Evolutionary conservation across 2,329 filamentous ascomycete genomes (phyloP), one percentile per base, ranked within the genome.

Genomic region (Furcasterigmium furcatum): DNA sequence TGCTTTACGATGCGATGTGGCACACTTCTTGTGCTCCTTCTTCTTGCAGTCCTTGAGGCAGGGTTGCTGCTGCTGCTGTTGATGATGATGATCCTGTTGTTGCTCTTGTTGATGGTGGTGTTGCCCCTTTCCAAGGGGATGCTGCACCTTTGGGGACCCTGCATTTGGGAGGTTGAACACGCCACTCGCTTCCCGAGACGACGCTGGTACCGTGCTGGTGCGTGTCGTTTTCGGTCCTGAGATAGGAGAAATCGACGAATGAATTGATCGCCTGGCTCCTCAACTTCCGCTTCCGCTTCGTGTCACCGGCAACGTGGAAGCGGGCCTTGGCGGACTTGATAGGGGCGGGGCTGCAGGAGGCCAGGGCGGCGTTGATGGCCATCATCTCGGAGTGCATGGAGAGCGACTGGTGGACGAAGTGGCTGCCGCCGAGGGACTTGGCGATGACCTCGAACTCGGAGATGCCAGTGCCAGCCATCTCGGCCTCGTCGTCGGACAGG

Each of bases 361-460:
- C 61, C 43, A 77, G 67, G 36, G 73, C 73, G 22, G 69, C 71
- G 54, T 72, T 68, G 55, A 79, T 74, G 22, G 74, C 74, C 72
- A 77, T 77, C 73, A 77, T 78, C 64, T 78, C 74, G 4, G 70
- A 71, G 53, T 79, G 74, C 71, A 79, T 76, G 14, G 66, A 73
- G 16, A 79, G 61, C 9, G 68, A 65, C 24, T 61, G 61, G 24
- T 12, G 7, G 7, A 27, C 7, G 24, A 27, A 12, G 24, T 27
- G 24, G 24, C 24, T 12, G 24, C 24, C 12, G 24, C 24, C 12
- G 7, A 27, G 7, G 24, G 24, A 7, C 24, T 27, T 27, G 24
- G 24, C 24, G 24, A 27, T 12, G 7, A 12, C 7, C 7, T 27
- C 24, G 24, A 7, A 12, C 24, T 7, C 24, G 7, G 12, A 12